Conservation (phyloP, 2,329 filamentous ascomycete genomes). For the Apiospora sp. region DNA sequence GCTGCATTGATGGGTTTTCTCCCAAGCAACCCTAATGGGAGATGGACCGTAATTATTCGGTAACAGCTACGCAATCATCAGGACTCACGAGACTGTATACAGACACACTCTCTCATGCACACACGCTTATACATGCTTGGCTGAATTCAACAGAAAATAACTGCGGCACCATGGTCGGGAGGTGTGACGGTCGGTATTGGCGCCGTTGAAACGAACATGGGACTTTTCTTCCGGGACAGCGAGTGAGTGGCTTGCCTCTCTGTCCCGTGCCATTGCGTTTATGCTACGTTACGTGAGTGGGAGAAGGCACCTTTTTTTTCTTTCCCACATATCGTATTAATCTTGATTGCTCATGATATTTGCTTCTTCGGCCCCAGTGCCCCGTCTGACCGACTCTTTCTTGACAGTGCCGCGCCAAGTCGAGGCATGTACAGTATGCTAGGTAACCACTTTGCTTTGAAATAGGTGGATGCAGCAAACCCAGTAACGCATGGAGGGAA, state of each 20-base stretch:
- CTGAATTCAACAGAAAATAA: no score
- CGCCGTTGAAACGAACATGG: constrained; percentile 4
- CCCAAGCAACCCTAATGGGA: background rate
- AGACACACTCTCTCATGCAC: background rate
- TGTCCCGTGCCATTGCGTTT: background rate
- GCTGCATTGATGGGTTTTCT: background rate
- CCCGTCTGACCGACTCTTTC: background rate
- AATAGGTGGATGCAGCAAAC: background rate
- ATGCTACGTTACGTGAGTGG: background rate
- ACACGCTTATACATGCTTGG: background rate
- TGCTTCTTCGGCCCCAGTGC: constrained; percentile 6
- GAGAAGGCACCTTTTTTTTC: background rate
- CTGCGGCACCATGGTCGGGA: background rate
- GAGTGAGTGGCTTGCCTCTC: background rate
- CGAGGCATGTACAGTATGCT: no score
- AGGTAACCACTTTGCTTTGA: no score
- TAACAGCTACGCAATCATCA: background rate
- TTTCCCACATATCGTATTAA: background rate
- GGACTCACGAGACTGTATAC: background rate
- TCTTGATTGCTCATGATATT: background rate
- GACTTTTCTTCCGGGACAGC: background rate
- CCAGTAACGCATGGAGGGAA: background rate
- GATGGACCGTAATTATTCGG: background rate
- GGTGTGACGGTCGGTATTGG: background rate
- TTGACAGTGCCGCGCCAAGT: background rate